Conservation (phyloP, 2,329 filamentous ascomycete species). For the Penicillium vulpinum region DNA sequence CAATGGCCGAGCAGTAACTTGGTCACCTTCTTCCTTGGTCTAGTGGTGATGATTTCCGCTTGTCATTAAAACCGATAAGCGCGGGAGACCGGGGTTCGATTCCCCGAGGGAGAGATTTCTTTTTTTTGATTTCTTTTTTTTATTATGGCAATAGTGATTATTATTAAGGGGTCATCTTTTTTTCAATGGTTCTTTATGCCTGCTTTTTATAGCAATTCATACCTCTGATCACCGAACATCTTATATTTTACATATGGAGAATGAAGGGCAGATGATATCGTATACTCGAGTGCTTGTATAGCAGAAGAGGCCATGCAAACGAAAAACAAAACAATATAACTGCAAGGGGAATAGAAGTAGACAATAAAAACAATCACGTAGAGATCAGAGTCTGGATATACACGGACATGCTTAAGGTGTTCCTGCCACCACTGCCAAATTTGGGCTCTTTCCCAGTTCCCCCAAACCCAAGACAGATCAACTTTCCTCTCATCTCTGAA, state of each 20-base stretch:
- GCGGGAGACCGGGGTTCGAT: conserved; percentile 40
- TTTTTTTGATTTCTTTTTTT: conserved; percentile 1
- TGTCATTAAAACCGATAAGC: conserved; percentile 30
- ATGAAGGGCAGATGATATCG: too few relatives aligned
- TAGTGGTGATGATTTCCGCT: conserved; percentile 35
- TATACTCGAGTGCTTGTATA: too few relatives aligned
- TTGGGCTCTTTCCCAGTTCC: neutral
- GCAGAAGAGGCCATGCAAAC: too few relatives aligned
- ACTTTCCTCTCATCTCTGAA: neutral
- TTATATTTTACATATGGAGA: too few relatives aligned
- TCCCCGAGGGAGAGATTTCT: conserved; percentile 33
- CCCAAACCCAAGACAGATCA: neutral
- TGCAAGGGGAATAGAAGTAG: neutral
- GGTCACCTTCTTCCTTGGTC: conserved; percentile 27
- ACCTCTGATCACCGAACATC: too few relatives aligned
- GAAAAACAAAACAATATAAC: neutral
- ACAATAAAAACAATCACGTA: neutral
- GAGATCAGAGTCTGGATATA: neutral
- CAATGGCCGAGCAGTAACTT: conserved; percentile 29
- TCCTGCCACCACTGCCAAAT: neutral
- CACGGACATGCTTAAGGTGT: neutral
- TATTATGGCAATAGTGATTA: too few relatives aligned
- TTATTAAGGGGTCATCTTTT: too few relatives aligned
- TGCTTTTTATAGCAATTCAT: too few relatives aligned
- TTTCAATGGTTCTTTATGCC: too few relatives aligned